Evolutionary conservation across 768 basidiomycete species (phyloP).

Genomic region (Naganishia antarctica): DNA sequence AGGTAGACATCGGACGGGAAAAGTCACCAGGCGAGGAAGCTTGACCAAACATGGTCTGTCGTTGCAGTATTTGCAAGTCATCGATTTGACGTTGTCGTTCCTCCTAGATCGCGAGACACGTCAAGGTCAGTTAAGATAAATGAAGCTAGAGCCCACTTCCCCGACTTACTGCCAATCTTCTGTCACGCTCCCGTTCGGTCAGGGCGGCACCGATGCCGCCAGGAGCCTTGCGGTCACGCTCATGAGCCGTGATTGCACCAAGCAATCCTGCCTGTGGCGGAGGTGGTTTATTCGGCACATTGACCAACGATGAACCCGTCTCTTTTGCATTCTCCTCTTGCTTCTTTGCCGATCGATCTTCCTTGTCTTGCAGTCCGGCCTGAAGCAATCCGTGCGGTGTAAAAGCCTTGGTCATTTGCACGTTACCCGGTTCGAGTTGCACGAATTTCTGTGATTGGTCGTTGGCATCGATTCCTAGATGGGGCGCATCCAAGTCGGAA

Average conservation of each 20-base stretch:
- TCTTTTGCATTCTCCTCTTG: constrained; percentile 92
- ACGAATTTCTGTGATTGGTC: constrained; percentile 59
- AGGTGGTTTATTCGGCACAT: constrained; percentile 90
- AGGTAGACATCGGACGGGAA: constrained; percentile 54
- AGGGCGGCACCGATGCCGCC: constrained; percentile 91
- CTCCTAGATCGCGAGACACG: too few relatives aligned
- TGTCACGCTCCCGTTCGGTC: constrained; percentile 91
- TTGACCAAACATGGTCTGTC: constrained; percentile 77
- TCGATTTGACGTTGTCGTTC: constrained; percentile 89
- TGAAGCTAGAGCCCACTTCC: too few relatives aligned
- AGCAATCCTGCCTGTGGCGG: constrained; percentile 92
- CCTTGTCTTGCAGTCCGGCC: constrained; percentile 89
- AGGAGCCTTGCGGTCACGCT: constrained; percentile 86
- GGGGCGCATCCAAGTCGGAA: constrained; percentile 71
- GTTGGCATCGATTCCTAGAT: constrained; percentile 54
- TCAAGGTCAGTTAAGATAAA: too few relatives aligned
- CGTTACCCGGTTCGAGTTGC: constrained; percentile 59
- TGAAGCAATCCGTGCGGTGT: constrained; percentile 90
- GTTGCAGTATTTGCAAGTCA: constrained; percentile 78
- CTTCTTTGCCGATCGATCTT: constrained; percentile 89
- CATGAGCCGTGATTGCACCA: constrained; percentile 91
- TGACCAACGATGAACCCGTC: constrained; percentile 82
- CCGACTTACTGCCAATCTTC: constrained; percentile 61
- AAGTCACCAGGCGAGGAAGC: constrained; percentile 27
- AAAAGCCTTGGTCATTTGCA: constrained; percentile 86